Evolutionary conservation across 2,329 filamentous ascomycete species (phyloP), one percentile per base, ranked within the genome.

Genomic region (Escovopsis sp.): DNA sequence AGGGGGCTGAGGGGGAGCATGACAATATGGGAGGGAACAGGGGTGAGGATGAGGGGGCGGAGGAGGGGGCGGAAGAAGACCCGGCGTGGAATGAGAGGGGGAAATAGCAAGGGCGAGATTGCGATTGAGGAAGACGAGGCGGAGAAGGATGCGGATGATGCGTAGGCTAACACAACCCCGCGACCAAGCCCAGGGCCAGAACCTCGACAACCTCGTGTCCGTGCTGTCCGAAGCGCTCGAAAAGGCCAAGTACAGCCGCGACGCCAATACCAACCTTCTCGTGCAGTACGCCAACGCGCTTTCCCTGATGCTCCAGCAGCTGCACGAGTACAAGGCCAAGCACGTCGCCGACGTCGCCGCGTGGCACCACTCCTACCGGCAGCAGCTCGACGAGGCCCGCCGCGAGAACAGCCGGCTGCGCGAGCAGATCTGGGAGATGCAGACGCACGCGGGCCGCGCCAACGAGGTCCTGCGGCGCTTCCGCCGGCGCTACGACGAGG

Each of bases 401-500:
- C 69, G 69, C 43, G 74, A 78, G 56, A 79, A 79, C 47, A 63
- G 63, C 40, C 63, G 66, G 2, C 62, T 79, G 35, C 70, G 74
- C 35, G 70, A 76, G 46, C 72, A 78, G 53, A 75, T 79, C 46
- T 75, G 72, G 65, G 70, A 76, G 45, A 76, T 77, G 70, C 70
- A 76, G 48, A 63, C 65, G 28, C 68, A 72, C 44, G 74, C 75
- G 17, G 62, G 62, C 32, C 60, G 57, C 11, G 73, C 72, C 16
- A 77, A 76, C 48, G 67, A 69, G 39, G 53, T 60, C 40, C 56
- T 79, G 37, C 69, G 73, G 27, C 55, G 63, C 27, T 76, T 77
- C 44, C 63, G 73, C 35, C 58, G 63, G 31, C 60, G 58, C 36
- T 68, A 72, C 46, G 68, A 75, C 43, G 70, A 73, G 43, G 63